phyloP scores from a whole-genome alignment of 495 filamentous ascomycete species.

The Trichoderma erinaceum region DNA sequence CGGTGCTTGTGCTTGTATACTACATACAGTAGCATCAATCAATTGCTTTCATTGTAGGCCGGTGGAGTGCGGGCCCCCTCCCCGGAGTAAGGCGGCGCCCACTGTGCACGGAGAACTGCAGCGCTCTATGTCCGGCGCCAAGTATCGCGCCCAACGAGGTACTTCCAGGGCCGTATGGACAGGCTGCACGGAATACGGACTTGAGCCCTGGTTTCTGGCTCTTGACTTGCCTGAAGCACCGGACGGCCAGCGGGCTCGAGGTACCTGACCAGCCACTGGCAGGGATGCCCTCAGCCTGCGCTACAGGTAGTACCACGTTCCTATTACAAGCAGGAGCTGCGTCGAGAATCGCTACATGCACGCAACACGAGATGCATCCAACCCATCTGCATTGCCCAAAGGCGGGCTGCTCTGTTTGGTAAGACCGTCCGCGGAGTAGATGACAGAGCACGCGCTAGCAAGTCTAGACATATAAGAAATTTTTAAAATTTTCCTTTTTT shows the following conservation, averaged over 20 bases:
- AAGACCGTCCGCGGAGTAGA: neutral
- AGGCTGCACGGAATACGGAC: neutral
- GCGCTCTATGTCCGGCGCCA: neutral
- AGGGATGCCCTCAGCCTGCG: neutral
- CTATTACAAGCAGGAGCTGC: too few species aligned
- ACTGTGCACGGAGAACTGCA: neutral
- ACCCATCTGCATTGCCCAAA: too few species aligned
- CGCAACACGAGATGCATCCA: too few species aligned
- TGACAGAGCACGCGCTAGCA: neutral
- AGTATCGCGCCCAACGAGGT: neutral
- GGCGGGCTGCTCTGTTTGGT: too few species aligned
- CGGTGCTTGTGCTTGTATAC: too few species aligned
- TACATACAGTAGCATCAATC: too few species aligned
- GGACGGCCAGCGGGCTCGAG: neutral
- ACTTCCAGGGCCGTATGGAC: neutral
- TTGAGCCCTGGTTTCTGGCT: slow-evolving; percentile 1
- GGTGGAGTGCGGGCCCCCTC: neutral
- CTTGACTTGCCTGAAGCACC: slow-evolving; percentile 12
- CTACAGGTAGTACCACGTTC: slow-evolving; percentile 1
- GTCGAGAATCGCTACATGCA: too few species aligned
- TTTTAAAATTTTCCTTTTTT: neutral
- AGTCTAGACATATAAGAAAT: neutral
- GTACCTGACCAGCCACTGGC: neutral
- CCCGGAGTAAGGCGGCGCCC: slow-evolving; percentile 3
- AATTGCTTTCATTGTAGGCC: too few species aligned